Base-by-base conservation (phyloP, 257 asterid genomes). In the Primulina eburnea region DNA sequence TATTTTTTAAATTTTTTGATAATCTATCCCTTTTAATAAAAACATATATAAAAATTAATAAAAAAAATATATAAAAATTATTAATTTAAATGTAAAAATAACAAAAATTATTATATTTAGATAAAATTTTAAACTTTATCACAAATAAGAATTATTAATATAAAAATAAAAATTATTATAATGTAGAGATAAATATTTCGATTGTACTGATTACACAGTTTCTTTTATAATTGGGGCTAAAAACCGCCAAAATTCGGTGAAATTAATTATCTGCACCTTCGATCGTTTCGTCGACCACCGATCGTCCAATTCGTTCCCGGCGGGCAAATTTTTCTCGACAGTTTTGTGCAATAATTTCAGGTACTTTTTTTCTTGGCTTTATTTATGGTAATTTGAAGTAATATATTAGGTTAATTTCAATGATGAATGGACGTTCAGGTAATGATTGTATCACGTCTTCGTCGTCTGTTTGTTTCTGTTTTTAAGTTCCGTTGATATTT, bases 221-320 rank as follows among this genome's bases (percentile, higher is more conserved):
- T 50, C 8, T 50, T 50, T 50, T 16, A 50, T 50, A 50, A 38
- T 40, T 55, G 35, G 59, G 69, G 69, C 58, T 65, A 37, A 40
- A 37, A 40, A 20, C 52, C 69, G 59, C 69, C 69, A 38, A 65
- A 40, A 65, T 40, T 18, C 69, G 69, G 24, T 24, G 69, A 5
- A 40, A 43, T 37, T n/a, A 38, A 21, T 37, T 14, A 7, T 40
- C 29, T 18, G 16, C 69, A 37, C 35, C 2, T 37, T 38, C 35
- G 52, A 65, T 65, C 18, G 21, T 21, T 14, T 24, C 69, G 34
- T 67, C 71, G 52, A 37, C 52, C 81, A 67, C 83, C 85, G 83
- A 80, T 80, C 87, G 74, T 67, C 79, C 75, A 0, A 67, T 82
- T 71, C 75, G 65, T 43, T 76, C 65, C 53, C 75, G 64, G 70